Evolutionary conservation across 2,329 filamentous ascomycete species (phyloP).

Genomic region (Aciculosporium take): DNA sequence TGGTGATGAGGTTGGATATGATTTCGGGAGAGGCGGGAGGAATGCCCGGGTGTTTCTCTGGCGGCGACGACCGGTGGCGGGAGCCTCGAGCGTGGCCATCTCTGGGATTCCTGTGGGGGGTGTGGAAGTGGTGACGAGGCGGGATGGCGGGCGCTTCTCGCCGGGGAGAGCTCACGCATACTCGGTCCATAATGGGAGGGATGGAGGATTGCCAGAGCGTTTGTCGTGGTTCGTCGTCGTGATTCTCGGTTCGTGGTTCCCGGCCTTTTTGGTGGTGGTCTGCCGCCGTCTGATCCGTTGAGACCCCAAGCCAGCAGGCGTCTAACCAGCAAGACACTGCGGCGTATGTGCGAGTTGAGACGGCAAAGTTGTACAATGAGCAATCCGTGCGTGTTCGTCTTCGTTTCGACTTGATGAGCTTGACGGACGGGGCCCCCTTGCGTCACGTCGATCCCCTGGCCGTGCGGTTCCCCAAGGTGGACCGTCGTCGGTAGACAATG

Average conservation of each 20-base stretch:
- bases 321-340: neutral
- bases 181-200: constrained; percentile 13
- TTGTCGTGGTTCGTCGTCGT: neutral
- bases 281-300: no score
- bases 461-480: no score
- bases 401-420: neutral
- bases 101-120: neutral
- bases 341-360: no score
- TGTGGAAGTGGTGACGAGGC: constrained; percentile 9
- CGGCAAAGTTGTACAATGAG: no score
- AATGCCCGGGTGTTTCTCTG: constrained; percentile 8
- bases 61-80: constrained; percentile 7
- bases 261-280: no score
- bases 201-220: neutral
- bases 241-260: no score
- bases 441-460: neutral
- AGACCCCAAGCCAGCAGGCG: no score
- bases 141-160: constrained; percentile 20
- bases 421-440: no score
- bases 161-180: neutral
- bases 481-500: no score
- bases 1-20: constrained; percentile 57
- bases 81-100: constrained; percentile 6
- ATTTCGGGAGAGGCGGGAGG: constrained; percentile 50
- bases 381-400: neutral